Evolutionary conservation across 129 eudicot genomes (phyloP).

Genomic region (Daucus carota): DH1_v3.0 NC_030387.2:39279501-39280000

Average conservation of each 20-base stretch:
- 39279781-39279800: constrained; percentile 86
- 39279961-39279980: neutral
- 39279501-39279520: neutral
- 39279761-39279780: constrained; percentile 56
- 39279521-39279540: neutral
- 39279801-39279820: constrained; percentile 35
- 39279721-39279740: neutral
- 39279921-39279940: neutral
- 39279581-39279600: neutral
- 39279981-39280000: too few species aligned
- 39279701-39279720: neutral
- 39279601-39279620: neutral
- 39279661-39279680: neutral
- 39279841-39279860: constrained; percentile 14
- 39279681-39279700: neutral
- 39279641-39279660: neutral
- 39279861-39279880: constrained; percentile 33
- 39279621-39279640: neutral
- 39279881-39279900: neutral
- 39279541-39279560: neutral
- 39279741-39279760: neutral
- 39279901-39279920: neutral
- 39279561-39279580: neutral
- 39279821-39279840: constrained; percentile 13
- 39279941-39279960: neutral